phyloP scores from a whole-genome alignment of 202 grass and related monocot species.

The Saccharum hybrid region DNA sequence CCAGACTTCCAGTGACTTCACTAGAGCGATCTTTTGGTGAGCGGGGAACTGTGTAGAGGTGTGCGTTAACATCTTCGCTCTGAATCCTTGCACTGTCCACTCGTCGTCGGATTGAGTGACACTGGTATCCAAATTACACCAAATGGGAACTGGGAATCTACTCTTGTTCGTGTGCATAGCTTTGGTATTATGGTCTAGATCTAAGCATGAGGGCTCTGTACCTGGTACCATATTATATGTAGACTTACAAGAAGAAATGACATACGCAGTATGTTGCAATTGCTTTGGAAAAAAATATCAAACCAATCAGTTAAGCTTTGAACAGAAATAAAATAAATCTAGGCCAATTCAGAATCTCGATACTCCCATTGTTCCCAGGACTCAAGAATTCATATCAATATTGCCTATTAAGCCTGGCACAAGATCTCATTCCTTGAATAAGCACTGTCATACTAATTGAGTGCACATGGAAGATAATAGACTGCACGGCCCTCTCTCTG shows the following conservation, averaged over 20 bases:
- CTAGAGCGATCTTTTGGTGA: too few relatives aligned
- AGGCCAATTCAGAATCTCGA: background rate
- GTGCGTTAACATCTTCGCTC: too few relatives aligned
- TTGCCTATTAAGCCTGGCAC: background rate
- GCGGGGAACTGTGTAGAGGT: too few relatives aligned
- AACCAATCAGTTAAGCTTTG: background rate
- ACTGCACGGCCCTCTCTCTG: too few relatives aligned
- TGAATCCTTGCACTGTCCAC: too few relatives aligned
- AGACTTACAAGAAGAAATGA: slow-evolving; percentile 5
- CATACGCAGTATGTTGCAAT: background rate
- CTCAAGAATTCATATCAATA: slow-evolving; percentile 6
- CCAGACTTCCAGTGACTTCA: too few relatives aligned
- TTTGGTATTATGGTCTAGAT: too few relatives aligned
- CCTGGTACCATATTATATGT: background rate
- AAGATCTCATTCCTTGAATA: slow-evolving; percentile 10
- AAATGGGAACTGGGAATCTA: too few relatives aligned
- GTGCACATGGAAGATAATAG: background rate
- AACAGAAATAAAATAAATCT: background rate
- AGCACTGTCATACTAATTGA: background rate
- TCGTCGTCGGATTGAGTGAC: too few relatives aligned
- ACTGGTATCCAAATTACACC: too few relatives aligned
- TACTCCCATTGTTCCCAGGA: background rate
- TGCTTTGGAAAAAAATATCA: background rate
- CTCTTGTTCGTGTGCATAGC: too few relatives aligned
- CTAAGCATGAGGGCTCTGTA: too few relatives aligned